Conservation (phyloP, 2,329 filamentous ascomycete genomes). For the Beauveria rudraprayagi region DNA sequence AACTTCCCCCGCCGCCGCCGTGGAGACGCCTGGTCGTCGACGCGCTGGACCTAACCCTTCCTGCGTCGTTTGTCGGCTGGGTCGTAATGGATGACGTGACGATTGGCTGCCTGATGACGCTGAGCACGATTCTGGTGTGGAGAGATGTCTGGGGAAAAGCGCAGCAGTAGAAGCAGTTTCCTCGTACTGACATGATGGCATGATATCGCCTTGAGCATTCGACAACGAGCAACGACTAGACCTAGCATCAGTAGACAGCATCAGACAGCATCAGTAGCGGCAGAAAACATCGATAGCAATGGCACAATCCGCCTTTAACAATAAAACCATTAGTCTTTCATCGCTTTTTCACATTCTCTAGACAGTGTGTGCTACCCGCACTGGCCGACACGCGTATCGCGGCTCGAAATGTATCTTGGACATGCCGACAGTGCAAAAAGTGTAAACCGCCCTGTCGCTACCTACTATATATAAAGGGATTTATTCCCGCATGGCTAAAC, state of each 20-base stretch:
- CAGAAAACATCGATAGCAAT: neutral
- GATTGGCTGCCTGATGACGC: slow-evolving; percentile 7
- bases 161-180: neutral
- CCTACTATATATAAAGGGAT: slow-evolving; percentile 7
- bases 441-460: neutral
- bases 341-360: neutral
- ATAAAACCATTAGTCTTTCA: slow-evolving; percentile 1
- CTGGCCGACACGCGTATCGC: neutral
- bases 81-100: slow-evolving; percentile 1
- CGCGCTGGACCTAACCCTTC: slow-evolving; percentile 6
- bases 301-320: neutral
- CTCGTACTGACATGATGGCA: neutral
- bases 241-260: neutral
- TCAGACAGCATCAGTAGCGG: neutral
- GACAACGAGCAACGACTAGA: neutral
- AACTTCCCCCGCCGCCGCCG: neutral
- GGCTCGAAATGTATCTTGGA: neutral
- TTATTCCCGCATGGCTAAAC: neutral
- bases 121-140: slow-evolving; percentile 11
- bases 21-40: slow-evolving; percentile 1
- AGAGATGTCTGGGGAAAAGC: slow-evolving; percentile 5
- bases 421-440: neutral
- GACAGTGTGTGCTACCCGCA: neutral
- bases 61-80: slow-evolving; percentile 12
- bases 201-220: neutral